These are phyloP conservation scores for Phytophthora syringae DNA, from an alignment of 352 stramenopile species.

Conservation along the genomic window DNA sequence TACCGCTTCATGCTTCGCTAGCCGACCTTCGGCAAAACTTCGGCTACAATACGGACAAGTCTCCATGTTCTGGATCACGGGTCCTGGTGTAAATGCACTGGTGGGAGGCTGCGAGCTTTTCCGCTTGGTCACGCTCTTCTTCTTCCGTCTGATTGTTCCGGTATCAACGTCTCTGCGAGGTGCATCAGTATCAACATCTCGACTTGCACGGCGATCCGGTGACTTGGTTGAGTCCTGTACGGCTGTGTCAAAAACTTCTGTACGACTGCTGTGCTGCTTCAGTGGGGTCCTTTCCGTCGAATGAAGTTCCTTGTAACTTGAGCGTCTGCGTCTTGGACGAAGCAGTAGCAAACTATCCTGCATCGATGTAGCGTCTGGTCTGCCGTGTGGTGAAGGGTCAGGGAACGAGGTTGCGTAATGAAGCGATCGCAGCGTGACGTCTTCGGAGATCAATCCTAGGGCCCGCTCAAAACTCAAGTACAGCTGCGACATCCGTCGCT, in stretches of 20 bases:
- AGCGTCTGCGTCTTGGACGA: slow-evolving; percentile 27
- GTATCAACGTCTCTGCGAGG: not conserved
- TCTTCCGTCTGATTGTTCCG: slow-evolving; percentile 8
- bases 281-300: slow-evolving; percentile 19
- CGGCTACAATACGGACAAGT: slow-evolving; percentile 80
- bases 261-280: slow-evolving; percentile 7
- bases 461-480: slow-evolving; percentile 73
- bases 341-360: slow-evolving; percentile 57
- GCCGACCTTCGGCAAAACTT: slow-evolving; percentile 80
- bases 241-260: slow-evolving; percentile 2
- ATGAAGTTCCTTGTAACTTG: slow-evolving; percentile 5
- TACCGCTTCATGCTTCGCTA: slow-evolving; percentile 84
- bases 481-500: slow-evolving; percentile 56
- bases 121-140: slow-evolving; percentile 20
- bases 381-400: slow-evolving; percentile 46
- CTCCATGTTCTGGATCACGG: slow-evolving; percentile 45
- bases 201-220: slow-evolving; percentile 2
- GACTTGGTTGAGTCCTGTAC: slow-evolving; percentile 7
- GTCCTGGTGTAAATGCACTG: slow-evolving; percentile 2
- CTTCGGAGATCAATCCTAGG: slow-evolving; percentile 68
- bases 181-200: slow-evolving; percentile 3
- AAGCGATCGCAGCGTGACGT: slow-evolving; percentile 61
- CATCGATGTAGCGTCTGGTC: slow-evolving; percentile 39
- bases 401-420: slow-evolving; percentile 80
- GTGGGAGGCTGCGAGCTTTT: slow-evolving; percentile 20